Evolutionary conservation across 1,284 basidiomycete species (phyloP), one percentile per base, ranked within the genome.

Genomic region (Leccinum angustisporum): DNA sequence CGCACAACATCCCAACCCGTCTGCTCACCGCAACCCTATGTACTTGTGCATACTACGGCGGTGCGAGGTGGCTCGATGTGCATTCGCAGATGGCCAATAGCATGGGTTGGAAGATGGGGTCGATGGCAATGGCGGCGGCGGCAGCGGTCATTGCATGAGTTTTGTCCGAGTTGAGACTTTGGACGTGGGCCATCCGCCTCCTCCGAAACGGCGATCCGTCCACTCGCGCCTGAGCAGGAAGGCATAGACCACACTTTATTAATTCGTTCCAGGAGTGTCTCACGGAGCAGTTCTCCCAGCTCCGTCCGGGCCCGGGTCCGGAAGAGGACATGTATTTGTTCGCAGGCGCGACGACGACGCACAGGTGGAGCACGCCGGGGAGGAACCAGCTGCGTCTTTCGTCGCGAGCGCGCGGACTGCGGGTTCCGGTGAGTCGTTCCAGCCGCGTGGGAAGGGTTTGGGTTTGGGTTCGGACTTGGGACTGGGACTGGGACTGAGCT

Each of bases 361-460:
- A 70, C n/a, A 74, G 58, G 18, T 63, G 61, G 61, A 75, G 72
- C 31, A 63, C 61, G 54, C 64, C 70, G 10, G 66, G 66, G 54
- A 75, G 71, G 34, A 67, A 65, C 73, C 71, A 75, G 0, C 66
- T 1, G 72, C 63, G 30, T 74, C 73, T 46, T 67, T 64, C 40
- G 57, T 72, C 6, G 63, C 64, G 27, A 72, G 72, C 13, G 58
- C 64, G 11, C 63, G 61, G n/a, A 75, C 64, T 16, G 52, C 71
- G 54, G 40, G 64, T 63, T 7, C 70, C 63, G 0, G 52, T 38
- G 27, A 63, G 61, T 21, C 43, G 57, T n/a, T 69, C 65, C 0
- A 66, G 18, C 14, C 55, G 62, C 30, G 58, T 59, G 1, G 59
- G 36, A 36, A 60, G 63, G 5, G 56, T 52, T 16, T 66, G 64